phyloP scores from a whole-genome alignment of 2,329 filamentous ascomycete species.

The Trichoderma breve region DNA sequence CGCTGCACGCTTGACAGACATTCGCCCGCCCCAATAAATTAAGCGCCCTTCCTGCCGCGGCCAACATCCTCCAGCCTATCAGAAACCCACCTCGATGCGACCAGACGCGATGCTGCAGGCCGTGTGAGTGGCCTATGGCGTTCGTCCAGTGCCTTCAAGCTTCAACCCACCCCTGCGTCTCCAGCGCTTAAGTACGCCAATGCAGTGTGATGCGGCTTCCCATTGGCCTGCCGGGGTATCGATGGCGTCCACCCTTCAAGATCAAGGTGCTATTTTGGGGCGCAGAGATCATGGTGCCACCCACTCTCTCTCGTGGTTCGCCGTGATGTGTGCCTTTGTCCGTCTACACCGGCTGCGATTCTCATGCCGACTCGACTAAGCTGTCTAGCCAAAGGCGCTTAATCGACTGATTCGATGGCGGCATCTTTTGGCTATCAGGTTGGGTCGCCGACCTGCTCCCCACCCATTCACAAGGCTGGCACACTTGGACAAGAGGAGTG shows the following conservation, averaged over 20 bases:
- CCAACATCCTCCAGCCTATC: conserved; percentile 14
- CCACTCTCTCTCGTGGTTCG: conserved; percentile 1
- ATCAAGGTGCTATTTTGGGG: conserved; percentile 18
- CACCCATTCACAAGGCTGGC: conserved; percentile 10
- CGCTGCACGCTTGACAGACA: background rate
- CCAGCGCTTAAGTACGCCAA: conserved; percentile 19
- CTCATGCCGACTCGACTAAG: conserved; percentile 12
- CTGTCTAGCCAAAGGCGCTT: conserved; percentile 19
- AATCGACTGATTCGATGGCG: conserved; percentile 19
- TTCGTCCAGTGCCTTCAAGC: conserved; percentile 10
- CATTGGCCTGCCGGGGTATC: conserved; percentile 3
- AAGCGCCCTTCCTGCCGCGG: conserved; percentile 17
- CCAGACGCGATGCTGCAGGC: background rate
- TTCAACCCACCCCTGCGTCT: conserved; percentile 13
- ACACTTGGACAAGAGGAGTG: background rate
- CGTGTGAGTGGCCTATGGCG: conserved; percentile 9
- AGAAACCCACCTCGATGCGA: conserved; percentile 5
- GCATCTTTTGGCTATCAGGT: conserved; percentile 3
- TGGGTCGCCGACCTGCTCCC: background rate
- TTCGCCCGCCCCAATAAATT: background rate
- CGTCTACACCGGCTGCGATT: background rate
- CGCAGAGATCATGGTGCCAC: background rate
- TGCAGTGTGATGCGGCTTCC: conserved; percentile 18
- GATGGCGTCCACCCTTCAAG: background rate
- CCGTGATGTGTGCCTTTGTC: background rate